These are phyloP conservation scores for Aspergillus ochraceus DNA, from an alignment of 2,329 filamentous ascomycete genomes.

Conservation along the genomic window DNA sequence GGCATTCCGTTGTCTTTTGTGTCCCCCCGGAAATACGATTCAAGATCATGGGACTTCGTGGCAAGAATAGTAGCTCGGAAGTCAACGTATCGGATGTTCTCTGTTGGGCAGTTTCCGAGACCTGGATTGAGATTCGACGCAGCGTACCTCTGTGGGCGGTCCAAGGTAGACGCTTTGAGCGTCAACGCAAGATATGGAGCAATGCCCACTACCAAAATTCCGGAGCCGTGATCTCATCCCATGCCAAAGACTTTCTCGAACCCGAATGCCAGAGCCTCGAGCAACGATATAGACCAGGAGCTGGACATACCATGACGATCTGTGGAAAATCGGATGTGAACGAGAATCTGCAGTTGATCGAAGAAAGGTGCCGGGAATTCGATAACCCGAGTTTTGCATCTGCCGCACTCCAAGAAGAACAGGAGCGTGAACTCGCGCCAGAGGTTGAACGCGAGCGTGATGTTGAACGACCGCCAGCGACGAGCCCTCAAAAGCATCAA, in stretches of 20 bases:
- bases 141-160: slow-evolving; percentile 61
- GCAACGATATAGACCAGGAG: slow-evolving; percentile 50
- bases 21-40: slow-evolving; percentile 59
- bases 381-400: slow-evolving; percentile 30
- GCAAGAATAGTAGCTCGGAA: background rate
- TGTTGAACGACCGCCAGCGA: slow-evolving; percentile 50
- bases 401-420: slow-evolving; percentile 58
- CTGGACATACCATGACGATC: slow-evolving; percentile 9
- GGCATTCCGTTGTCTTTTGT: slow-evolving; percentile 57
- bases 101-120: slow-evolving; percentile 60
- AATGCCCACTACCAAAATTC: background rate
- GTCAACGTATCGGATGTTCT: slow-evolving; percentile 59
- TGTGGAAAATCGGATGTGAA: slow-evolving; percentile 37
- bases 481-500: slow-evolving; percentile 44
- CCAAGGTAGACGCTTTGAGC: slow-evolving; percentile 56
- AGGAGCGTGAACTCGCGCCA: slow-evolving; percentile 66
- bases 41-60: slow-evolving; percentile 46
- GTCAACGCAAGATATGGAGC: slow-evolving; percentile 29
- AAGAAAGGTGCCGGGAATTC: slow-evolving; percentile 37
- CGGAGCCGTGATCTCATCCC: slow-evolving; percentile 18
- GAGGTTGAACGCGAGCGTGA: slow-evolving; percentile 64
- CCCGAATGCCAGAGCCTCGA: slow-evolving; percentile 55
- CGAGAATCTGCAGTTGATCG: slow-evolving; percentile 36
- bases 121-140: slow-evolving; percentile 50
- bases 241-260: slow-evolving; percentile 54